These are phyloP conservation scores for Gamarada debralockiae DNA, from an alignment of 495 filamentous ascomycete genomes.

Conservation along the genomic window DNA sequence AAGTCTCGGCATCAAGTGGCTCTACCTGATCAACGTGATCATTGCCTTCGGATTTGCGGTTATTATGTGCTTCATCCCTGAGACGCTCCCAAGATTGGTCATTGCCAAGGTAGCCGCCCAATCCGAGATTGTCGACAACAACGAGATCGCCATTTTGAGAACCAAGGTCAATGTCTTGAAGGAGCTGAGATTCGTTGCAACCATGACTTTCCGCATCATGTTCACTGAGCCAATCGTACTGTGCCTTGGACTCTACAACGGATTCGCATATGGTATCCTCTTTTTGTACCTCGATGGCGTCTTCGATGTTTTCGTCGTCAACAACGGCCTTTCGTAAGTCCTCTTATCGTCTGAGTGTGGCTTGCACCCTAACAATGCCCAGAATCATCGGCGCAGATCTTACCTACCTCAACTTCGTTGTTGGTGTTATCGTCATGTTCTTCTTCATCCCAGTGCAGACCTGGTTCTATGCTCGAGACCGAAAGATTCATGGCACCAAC, in stretches of 20 bases:
- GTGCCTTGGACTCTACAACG: conserved; percentile 33
- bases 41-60: conserved; percentile 28
- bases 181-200: conserved; percentile 34
- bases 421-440: conserved; percentile 33
- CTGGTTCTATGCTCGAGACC: conserved; percentile 32
- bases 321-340: conserved; percentile 34
- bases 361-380: conserved; percentile 7
- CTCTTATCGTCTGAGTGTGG: neutral
- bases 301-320: conserved; percentile 34
- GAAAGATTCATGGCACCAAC: conserved; percentile 24
- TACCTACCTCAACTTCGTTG: conserved; percentile 37
- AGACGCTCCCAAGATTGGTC: conserved; percentile 32
- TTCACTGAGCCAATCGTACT: conserved; percentile 35
- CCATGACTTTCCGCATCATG: conserved; percentile 35
- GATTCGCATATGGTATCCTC: conserved; percentile 32
- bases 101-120: conserved; percentile 28
- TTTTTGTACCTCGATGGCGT: conserved; percentile 36
- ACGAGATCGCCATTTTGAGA: conserved; percentile 21
- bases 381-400: conserved; percentile 33
- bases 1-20: conserved; percentile 31
- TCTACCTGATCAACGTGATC: conserved; percentile 35
- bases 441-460: conserved; percentile 35
- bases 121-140: conserved; percentile 15
- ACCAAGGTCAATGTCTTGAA: conserved; percentile 28
- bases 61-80: conserved; percentile 31